A percentile compares a stretch with the other conserved stretches of the same genome.
Conservation (phyloP, 1,284 basidiomycete genomes). For the Cystobasidium pallidum region DNA sequence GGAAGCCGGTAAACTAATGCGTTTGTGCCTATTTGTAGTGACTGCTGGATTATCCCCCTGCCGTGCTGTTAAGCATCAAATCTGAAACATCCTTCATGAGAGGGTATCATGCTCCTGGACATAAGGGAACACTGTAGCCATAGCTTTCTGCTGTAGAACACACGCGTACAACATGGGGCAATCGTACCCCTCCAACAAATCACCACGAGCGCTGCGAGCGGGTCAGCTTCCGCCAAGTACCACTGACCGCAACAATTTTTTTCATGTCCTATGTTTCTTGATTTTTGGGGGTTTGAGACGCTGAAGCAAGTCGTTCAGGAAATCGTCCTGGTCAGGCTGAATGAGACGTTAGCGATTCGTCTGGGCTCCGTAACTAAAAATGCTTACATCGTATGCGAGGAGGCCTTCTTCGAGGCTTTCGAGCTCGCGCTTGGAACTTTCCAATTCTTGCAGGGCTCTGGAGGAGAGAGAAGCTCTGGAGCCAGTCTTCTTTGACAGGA, state of each 20-base stretch:
- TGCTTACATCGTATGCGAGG: conserved; percentile 23
- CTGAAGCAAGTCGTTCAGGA: conserved; percentile 15
- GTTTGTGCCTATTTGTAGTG: neutral
- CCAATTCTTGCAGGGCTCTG: conserved; percentile 3
- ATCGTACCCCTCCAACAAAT: too few species aligned
- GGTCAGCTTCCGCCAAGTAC: too few species aligned
- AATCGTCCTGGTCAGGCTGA: conserved; percentile 23
- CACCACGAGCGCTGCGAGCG: too few species aligned
- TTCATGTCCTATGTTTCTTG: conserved; percentile 19
- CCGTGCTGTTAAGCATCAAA: conserved; percentile 33
- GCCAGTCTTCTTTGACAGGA: neutral
- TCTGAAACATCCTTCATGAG: neutral
- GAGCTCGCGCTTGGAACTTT: conserved; percentile 4
- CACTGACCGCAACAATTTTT: too few species aligned
- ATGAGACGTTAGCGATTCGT: neutral
- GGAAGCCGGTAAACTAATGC: neutral
- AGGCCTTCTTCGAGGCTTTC: conserved; percentile 15
- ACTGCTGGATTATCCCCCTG: conserved; percentile 41
- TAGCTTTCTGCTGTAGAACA: conserved; percentile 3
- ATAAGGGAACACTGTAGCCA: neutral
- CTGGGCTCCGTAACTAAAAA: neutral
- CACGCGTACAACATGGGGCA: neutral
- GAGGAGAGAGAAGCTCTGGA: neutral
- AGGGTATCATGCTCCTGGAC: neutral
- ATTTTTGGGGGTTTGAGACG: conserved; percentile 2